These are phyloP conservation scores for Fusarium sp. DNA, from an alignment of 2,329 filamentous ascomycete species.

Conservation along the genomic window DNA sequence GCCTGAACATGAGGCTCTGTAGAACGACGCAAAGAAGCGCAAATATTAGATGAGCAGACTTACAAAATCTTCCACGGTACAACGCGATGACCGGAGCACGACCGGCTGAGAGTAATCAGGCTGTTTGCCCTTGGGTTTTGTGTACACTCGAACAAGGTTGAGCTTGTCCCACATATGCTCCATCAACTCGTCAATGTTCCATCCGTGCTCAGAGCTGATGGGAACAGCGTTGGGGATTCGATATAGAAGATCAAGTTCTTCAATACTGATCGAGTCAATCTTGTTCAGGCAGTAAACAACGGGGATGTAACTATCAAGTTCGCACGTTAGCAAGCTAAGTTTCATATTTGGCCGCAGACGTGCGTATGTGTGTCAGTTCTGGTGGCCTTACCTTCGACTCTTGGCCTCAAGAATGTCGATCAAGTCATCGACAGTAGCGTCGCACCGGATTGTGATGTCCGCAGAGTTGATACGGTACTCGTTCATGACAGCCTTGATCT, in stretches of 20 bases:
- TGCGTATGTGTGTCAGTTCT: constrained; percentile 9
- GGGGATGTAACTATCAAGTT: constrained; percentile 84
- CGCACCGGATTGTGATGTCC: constrained; percentile 97
- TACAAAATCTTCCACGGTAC: constrained; percentile 97
- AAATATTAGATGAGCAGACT: constrained; percentile 55
- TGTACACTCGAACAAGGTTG: constrained; percentile 91
- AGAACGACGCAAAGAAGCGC: constrained; percentile 8
- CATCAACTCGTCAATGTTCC: constrained; percentile 97
- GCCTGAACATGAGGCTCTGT: constrained; percentile 21
- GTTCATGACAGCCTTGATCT: constrained; percentile 97
- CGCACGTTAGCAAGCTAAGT: constrained; percentile 26
- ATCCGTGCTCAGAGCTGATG: constrained; percentile 96
- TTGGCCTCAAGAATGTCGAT: constrained; percentile 97
- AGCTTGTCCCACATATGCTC: constrained; percentile 99
- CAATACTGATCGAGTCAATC: constrained; percentile 97
- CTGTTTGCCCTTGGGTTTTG: constrained; percentile 94
- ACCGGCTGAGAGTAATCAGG: constrained; percentile 94
- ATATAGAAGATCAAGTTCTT: constrained; percentile 95
- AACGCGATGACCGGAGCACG: constrained; percentile 83
- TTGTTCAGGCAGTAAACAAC: constrained; percentile 99
- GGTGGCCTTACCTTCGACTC: constrained; percentile 67
- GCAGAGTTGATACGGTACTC: constrained; percentile 98
- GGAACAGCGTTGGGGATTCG: constrained; percentile 96
- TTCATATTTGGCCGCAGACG: constrained; percentile 1
- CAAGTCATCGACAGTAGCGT: constrained; percentile 95